Conservation (phyloP, 208 protist species). For the Leptomonas pyrrhocoris region DNA sequence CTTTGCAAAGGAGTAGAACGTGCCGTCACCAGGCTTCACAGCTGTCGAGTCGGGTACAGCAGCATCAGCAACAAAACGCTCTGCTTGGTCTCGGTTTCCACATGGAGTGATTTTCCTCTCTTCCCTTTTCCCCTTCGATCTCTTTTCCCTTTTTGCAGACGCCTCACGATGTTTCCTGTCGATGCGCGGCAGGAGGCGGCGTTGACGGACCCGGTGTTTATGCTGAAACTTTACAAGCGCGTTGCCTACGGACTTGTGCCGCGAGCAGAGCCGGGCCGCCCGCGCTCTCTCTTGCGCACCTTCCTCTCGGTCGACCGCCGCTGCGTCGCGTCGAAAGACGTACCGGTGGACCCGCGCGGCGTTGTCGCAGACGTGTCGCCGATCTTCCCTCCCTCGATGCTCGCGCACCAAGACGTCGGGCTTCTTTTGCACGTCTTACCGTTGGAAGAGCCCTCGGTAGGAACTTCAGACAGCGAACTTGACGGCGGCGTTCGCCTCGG, state of each 20-base stretch:
- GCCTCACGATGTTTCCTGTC: slow-evolving; percentile 3
- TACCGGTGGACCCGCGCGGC: slow-evolving; percentile 11
- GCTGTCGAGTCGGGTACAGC: too few relatives aligned
- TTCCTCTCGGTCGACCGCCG: slow-evolving; percentile 35
- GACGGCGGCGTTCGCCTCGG: slow-evolving; percentile 27
- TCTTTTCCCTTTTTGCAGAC: too few relatives aligned
- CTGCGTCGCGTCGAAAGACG: slow-evolving; percentile 20
- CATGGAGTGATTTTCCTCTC: not conserved
- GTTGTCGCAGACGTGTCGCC: slow-evolving; percentile 36
- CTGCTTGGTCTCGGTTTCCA: too few relatives aligned
- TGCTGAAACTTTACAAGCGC: slow-evolving; percentile 55
- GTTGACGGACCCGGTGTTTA: slow-evolving; percentile 49
- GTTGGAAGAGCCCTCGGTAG: slow-evolving; percentile 31
- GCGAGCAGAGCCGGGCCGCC: slow-evolving; percentile 8
- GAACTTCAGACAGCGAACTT: not conserved
- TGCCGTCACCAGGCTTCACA: too few relatives aligned
- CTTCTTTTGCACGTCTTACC: slow-evolving; percentile 58
- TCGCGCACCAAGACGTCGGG: slow-evolving; percentile 55
- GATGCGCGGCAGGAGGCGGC: slow-evolving; percentile 13
- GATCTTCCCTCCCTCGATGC: slow-evolving; percentile 43
- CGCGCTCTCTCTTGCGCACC: slow-evolving; percentile 12
- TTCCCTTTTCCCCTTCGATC: too few relatives aligned
- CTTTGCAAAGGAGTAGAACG: too few relatives aligned
- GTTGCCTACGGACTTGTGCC: slow-evolving; percentile 42
- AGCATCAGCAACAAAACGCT: too few relatives aligned